Percentiles rank a stretch among this genome's conserved stretches.
phyloP scores from a whole-genome alignment of 495 filamentous ascomycete genomes.

The Sporormia fimetaria region DNA sequence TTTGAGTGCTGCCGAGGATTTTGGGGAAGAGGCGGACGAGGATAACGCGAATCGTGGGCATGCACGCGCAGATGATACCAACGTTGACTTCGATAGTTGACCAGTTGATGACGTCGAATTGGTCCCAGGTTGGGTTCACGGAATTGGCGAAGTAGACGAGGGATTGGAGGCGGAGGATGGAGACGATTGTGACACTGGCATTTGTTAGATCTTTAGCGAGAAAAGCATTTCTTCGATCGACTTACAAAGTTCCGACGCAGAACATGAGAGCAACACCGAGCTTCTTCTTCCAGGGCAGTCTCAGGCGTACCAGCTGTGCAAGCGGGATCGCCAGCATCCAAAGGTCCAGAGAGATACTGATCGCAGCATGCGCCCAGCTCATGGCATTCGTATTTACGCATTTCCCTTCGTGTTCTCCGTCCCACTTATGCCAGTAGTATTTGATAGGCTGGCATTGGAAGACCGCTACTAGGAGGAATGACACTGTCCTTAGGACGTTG shows the following conservation, averaged over 20 bases:
- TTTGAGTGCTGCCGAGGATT: slow-evolving; percentile 6
- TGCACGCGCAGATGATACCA: slow-evolving; percentile 32
- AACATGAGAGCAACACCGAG: slow-evolving; percentile 44
- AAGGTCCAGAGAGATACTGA: slow-evolving; percentile 26
- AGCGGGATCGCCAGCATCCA: slow-evolving; percentile 35
- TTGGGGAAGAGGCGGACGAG: slow-evolving; percentile 19
- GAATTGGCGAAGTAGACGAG: slow-evolving; percentile 32
- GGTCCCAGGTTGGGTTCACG: slow-evolving; percentile 25
- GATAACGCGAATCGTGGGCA: slow-evolving; percentile 25
- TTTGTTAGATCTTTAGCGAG: background rate
- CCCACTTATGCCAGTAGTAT: slow-evolving; percentile 24
- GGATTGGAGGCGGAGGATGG: slow-evolving; percentile 34
- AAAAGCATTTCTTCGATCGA: background rate
- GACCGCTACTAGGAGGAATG: slow-evolving; percentile 32
- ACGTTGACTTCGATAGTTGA: slow-evolving; percentile 29
- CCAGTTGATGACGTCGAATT: slow-evolving; percentile 24
- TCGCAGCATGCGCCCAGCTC: slow-evolving; percentile 17
- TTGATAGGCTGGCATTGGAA: slow-evolving; percentile 39
- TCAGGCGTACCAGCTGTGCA: slow-evolving; percentile 36
- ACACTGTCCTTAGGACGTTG: slow-evolving; percentile 30
- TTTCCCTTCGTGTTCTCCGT: slow-evolving; percentile 17
- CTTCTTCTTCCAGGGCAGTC: slow-evolving; percentile 40
- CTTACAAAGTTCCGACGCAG: slow-evolving; percentile 43
- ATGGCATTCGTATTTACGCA: slow-evolving; percentile 25
- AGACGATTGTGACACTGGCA: slow-evolving; percentile 34